Conservation (phyloP, 208 protist species). For the Leishmania arabica region DNA sequence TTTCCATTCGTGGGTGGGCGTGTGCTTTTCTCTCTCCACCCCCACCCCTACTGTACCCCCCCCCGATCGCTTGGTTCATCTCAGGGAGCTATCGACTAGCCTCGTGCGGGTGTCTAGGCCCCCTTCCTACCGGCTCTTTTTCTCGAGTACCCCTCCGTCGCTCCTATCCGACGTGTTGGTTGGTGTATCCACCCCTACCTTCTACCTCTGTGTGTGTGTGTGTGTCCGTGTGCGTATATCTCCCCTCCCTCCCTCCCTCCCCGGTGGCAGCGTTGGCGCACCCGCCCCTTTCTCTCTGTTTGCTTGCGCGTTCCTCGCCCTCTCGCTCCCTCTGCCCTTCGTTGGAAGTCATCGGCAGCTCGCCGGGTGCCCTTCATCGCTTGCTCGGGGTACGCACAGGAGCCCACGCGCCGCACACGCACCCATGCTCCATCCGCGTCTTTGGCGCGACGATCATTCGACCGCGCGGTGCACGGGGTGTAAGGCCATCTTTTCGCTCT, state of each 20-base stretch:
- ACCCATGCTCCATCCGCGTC: conserved; percentile 36
- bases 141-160: not conserved
- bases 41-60: not conserved
- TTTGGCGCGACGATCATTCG: conserved; percentile 34
- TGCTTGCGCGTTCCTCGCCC: not conserved
- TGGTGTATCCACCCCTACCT: no score
- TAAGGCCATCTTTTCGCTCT: conserved; percentile 25
- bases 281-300: not conserved
- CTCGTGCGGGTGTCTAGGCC: not conserved
- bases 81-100: not conserved
- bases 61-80: not conserved
- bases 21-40: not conserved
- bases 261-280: not conserved
- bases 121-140: not conserved
- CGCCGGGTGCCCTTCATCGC: not conserved
- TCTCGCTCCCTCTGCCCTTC: not conserved
- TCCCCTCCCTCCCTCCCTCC: no score
- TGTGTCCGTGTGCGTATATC: no score
- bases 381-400: not conserved
- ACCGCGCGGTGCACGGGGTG: conserved; percentile 28
- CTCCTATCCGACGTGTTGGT: no score
- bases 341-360: not conserved
- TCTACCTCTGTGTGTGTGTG: no score
- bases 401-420: not conserved
- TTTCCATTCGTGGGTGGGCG: not conserved